Conservation (phyloP, 2,329 filamentous ascomycete genomes). For the Xylariaceae sp. region DNA sequence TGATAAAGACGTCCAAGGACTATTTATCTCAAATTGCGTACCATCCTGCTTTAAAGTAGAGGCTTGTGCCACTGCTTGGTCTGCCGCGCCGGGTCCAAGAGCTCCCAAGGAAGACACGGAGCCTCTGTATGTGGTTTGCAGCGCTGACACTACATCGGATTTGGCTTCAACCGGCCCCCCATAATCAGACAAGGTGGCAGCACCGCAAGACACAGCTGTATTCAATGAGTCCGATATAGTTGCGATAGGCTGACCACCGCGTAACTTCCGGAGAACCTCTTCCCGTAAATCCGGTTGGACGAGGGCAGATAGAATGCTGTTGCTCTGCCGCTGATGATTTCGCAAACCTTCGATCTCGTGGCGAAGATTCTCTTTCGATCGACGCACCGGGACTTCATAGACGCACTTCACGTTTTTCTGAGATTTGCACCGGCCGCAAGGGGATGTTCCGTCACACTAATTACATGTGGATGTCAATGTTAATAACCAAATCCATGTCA, state of each 20-base stretch:
- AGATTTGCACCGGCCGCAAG: conserved; percentile 49
- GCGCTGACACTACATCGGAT: conserved; percentile 25
- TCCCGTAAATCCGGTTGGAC: conserved; percentile 46
- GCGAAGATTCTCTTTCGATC: conserved; percentile 57
- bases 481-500: background rate
- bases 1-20: conserved; percentile 45
- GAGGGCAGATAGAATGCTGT: conserved; percentile 52
- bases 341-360: conserved; percentile 54
- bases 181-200: conserved; percentile 30
- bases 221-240: conserved; percentile 51
- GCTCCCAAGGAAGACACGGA: conserved; percentile 18
- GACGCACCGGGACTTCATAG: conserved; percentile 58
- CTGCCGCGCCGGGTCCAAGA: conserved; percentile 30
- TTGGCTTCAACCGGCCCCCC: conserved; percentile 25
- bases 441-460: conserved; percentile 52
- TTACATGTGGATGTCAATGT: conserved; percentile 2
- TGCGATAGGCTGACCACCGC: conserved; percentile 49
- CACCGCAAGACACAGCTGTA: conserved; percentile 29
- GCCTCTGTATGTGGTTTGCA: conserved; percentile 24
- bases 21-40: conserved; percentile 33
- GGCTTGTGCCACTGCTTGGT: conserved; percentile 31
- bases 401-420: conserved; percentile 53
- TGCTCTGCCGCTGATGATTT: conserved; percentile 48
- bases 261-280: conserved; percentile 49
- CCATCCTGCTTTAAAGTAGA: conserved; percentile 35